Evolutionary conservation across 768 basidiomycete genomes (phyloP).

Genomic region (Russula sp.): DNA sequence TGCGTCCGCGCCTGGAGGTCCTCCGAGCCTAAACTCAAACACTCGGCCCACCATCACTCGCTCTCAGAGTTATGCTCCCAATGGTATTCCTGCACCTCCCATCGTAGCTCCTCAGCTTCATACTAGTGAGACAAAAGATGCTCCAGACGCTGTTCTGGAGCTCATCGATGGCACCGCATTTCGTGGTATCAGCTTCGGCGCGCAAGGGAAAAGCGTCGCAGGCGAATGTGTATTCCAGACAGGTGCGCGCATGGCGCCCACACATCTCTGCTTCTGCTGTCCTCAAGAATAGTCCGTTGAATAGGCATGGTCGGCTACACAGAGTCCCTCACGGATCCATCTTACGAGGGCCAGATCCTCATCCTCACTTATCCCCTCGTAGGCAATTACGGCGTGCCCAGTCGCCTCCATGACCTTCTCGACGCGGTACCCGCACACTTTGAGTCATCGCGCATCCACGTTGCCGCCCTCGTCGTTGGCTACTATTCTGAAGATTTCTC

Average conservation of each 20-base stretch:
- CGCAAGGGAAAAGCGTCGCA: slow-evolving; percentile 80
- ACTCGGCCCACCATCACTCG: slow-evolving; percentile 43
- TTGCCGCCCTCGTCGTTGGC: slow-evolving; percentile 86
- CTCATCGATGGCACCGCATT: slow-evolving; percentile 85
- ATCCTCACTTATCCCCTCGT: slow-evolving; percentile 95
- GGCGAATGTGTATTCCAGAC: slow-evolving; percentile 99
- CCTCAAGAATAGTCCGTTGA: slow-evolving; percentile 21
- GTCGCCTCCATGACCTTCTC: slow-evolving; percentile 43
- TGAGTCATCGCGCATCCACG: slow-evolving; percentile 92
- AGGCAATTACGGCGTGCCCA: slow-evolving; percentile 96
- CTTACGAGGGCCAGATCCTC: slow-evolving; percentile 97
- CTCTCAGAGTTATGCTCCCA: slow-evolving; percentile 37
- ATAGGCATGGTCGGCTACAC: slow-evolving; percentile 99
- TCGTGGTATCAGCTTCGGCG: slow-evolving; percentile 90
- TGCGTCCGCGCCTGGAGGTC: neutral
- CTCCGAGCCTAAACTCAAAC: neutral
- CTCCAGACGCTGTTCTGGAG: slow-evolving; percentile 71
- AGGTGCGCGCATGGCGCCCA: slow-evolving; percentile 46
- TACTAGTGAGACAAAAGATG: slow-evolving; percentile 15
- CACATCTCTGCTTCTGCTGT: slow-evolving; percentile 7
- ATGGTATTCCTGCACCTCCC: slow-evolving; percentile 33
- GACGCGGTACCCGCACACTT: slow-evolving; percentile 69
- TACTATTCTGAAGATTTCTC: slow-evolving; percentile 93
- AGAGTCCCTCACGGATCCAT: slow-evolving; percentile 96
- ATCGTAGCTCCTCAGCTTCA: slow-evolving; percentile 32